Conservation (phyloP, 1,139 yeast species). For the Cylindricascospora bacillispora region DNA sequence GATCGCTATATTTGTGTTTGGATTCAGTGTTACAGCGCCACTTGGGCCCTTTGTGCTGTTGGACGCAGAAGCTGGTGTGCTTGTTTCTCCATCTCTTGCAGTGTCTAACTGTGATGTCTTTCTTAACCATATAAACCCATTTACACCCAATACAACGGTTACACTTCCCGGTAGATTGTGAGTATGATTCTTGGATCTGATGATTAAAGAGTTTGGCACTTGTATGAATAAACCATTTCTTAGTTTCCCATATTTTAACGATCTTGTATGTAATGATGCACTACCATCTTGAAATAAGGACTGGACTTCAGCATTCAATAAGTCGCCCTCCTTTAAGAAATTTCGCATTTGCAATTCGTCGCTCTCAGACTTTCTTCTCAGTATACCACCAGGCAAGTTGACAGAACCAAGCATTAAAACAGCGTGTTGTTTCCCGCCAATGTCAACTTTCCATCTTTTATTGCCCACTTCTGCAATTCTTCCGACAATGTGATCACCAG, state of each 20-base stretch:
- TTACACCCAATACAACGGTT: constrained; percentile 81
- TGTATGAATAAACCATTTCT: constrained; percentile 76
- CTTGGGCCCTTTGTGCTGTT: constrained; percentile 25
- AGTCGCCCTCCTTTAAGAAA: constrained; percentile 92
- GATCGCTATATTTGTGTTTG: constrained; percentile 57
- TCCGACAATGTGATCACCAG: constrained; percentile 94
- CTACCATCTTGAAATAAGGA: constrained; percentile 80
- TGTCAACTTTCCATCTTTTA: constrained; percentile 93
- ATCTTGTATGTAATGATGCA: constrained; percentile 90
- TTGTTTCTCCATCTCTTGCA: constrained; percentile 12
- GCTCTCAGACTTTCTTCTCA: constrained; percentile 84
- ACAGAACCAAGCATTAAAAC: constrained; percentile 88
- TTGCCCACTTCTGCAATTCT: constrained; percentile 89
- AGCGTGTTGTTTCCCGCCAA: constrained; percentile 89
- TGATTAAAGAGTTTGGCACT: constrained; percentile 71
- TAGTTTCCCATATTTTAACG: constrained; percentile 86
- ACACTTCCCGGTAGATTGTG: constrained; percentile 85
- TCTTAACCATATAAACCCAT: constrained; percentile 88
- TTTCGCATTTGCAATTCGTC: constrained; percentile 95
- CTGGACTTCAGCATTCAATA: constrained; percentile 92
- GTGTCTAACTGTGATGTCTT: constrained; percentile 40
- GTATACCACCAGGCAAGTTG: constrained; percentile 92
- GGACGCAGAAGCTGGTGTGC: constrained; percentile 18
- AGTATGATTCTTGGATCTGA: constrained; percentile 77
- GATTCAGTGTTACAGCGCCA: constrained; percentile 34